Evolutionary conservation across 176 grass and related monocot genomes (phyloP), one percentile per base, ranked within the genome.

Genomic region (Ampelocalamus luodianensis): DNA sequence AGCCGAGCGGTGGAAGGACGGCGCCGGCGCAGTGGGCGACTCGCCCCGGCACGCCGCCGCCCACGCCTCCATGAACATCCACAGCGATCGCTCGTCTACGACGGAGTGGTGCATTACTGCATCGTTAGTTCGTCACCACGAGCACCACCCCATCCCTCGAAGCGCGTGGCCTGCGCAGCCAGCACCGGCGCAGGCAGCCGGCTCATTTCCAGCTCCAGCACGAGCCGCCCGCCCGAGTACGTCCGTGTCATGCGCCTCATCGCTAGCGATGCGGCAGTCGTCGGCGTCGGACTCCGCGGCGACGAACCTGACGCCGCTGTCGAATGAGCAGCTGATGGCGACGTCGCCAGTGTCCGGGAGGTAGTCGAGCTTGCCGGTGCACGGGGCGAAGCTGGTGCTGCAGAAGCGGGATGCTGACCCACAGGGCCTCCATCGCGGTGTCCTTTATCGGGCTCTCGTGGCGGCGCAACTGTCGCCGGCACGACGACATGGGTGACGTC

Each of bases 121-220:
- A n/a, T 34, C 32, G 32, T 34, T 3, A 34, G 32, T 34, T 7
- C 0, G 68, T 85, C 27, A 89, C 6, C 0, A 76, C 69, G 49
- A 85, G 0, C 0, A 80, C 80, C 44, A 83, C 17, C 9, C 82
- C 76, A 34, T 34, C 32, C 71, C 12, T 8, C 23, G 29, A 90
- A 36, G 0, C 77, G 78, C 42, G 73, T 94, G 54, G 66, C 88
- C 73, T 94, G 90, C 85, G 88, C 72, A 3, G 90, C 85, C 51
- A 88, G 79, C 17, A 90, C 26, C 26, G 85, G 13, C 14, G 82
- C 54, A 2, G 93, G 93, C 27, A 94, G 53, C 68, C 56, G 8
- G 24, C n/a, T 8, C 86, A 83, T 84, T 36, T 84, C 79, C 27
- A 83, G 27, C 46, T 85, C 65, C 1, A 82, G 86, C 38, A 83